phyloP scores from a whole-genome alignment of 2,329 filamentous ascomycete genomes.

The Colletotrichum abscissum region DNA sequence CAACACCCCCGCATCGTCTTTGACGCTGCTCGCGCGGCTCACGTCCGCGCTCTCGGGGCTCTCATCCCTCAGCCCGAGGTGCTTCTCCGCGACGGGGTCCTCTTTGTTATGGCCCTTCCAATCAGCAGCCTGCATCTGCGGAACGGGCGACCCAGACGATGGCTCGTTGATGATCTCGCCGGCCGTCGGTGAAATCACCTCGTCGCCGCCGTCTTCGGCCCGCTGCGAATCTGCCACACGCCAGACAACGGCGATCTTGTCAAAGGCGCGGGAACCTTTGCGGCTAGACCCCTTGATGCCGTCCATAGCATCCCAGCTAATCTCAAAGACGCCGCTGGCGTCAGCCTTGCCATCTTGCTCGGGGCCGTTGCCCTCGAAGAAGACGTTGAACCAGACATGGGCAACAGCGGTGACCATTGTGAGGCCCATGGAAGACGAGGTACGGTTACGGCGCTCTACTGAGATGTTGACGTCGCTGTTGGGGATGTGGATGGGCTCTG shows the following conservation, averaged over 20 bases:
- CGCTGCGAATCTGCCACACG: conserved; percentile 50
- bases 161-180: conserved; percentile 68
- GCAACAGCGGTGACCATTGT: conserved; percentile 94
- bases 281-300: conserved; percentile 90
- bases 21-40: conserved; percentile 79
- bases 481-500: conserved; percentile 74
- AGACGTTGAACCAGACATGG: conserved; percentile 97
- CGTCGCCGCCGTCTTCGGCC: conserved; percentile 39
- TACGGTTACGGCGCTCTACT: conserved; percentile 86
- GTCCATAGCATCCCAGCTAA: conserved; percentile 79
- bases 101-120: conserved; percentile 73
- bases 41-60: conserved; percentile 74
- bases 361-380: conserved; percentile 85
- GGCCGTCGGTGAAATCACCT: conserved; percentile 35
- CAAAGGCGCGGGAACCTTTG: conserved; percentile 85
- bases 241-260: conserved; percentile 90
- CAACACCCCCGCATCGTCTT: conserved; percentile 50
- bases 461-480: conserved; percentile 92
- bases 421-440: conserved; percentile 79
- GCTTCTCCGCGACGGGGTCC: conserved; percentile 65
- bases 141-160: conserved; percentile 73
- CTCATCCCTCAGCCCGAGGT: conserved; percentile 75
- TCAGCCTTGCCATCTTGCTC: conserved; percentile 74
- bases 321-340: conserved; percentile 71
- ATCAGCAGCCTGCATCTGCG: conserved; percentile 76